These are phyloP conservation scores for Coelastrella sp. DNA, from an alignment of 139 green algal species.

Conservation along the genomic window DNA sequence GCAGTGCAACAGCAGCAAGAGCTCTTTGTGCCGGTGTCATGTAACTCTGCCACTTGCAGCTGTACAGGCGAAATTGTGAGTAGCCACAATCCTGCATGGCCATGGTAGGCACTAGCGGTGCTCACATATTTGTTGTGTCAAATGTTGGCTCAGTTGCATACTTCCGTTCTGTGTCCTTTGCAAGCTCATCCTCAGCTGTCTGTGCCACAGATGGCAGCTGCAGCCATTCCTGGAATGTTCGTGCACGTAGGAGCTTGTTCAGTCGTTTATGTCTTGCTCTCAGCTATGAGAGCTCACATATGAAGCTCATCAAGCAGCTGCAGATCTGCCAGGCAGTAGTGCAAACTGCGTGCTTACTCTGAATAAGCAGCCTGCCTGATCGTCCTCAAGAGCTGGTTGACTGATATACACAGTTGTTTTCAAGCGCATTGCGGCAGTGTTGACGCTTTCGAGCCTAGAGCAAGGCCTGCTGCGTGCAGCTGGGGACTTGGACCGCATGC, in stretches of 20 bases:
- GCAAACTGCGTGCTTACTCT: neutral
- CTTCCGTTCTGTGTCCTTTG: neutral
- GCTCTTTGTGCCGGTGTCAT: neutral
- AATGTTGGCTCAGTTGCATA: neutral
- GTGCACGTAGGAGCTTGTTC: too few species aligned
- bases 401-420: slow-evolving; percentile 19
- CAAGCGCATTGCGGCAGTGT: neutral
- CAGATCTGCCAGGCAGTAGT: neutral
- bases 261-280: too few species aligned
- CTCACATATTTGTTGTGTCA: neutral
- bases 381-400: neutral
- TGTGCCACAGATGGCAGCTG: neutral
- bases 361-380: neutral
- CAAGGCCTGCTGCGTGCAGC: neutral
- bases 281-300: too few species aligned
- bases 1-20: neutral
- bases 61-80: too few species aligned
- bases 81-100: too few species aligned
- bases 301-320: neutral
- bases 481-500: slow-evolving; percentile 3
- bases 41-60: neutral
- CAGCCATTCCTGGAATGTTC: neutral
- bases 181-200: neutral
- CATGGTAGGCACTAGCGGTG: neutral
- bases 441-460: slow-evolving; percentile 14